A percentile compares a stretch with the other conserved stretches of the same genome.
These are phyloP conservation scores for Clausena lansium DNA, from an alignment of 345 rosid genomes.

Conservation along the genomic window DNA sequence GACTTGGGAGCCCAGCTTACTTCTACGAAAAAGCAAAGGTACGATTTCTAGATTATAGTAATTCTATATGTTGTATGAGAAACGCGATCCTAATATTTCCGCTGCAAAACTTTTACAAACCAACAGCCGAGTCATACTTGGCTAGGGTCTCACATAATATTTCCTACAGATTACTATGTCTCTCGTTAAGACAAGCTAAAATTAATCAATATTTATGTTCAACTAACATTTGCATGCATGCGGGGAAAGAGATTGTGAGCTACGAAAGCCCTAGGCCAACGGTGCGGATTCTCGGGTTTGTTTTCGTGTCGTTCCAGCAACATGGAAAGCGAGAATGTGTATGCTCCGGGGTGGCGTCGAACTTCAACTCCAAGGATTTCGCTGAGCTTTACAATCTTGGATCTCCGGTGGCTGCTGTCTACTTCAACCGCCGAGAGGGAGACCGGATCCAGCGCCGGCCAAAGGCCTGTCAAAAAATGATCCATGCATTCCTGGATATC, in stretches of 20 bases:
- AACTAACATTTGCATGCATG: neutral
- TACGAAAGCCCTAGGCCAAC: constrained; percentile 81
- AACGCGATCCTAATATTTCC: no score
- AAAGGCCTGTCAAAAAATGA: constrained; percentile 33
- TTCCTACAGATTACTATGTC: no score
- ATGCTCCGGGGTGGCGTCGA: constrained; percentile 89
- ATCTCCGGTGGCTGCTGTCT: constrained; percentile 70
- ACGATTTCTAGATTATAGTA: no score
- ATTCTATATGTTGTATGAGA: no score
- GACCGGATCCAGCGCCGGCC: constrained; percentile 50
- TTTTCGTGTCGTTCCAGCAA: constrained; percentile 67
- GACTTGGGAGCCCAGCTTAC: no score
- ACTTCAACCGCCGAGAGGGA: constrained; percentile 86
- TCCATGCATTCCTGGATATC: neutral
- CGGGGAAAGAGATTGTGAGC: constrained; percentile 71
- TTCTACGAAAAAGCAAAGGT: no score
- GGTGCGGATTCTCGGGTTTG: constrained; percentile 70
- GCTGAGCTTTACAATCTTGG: constrained; percentile 90
- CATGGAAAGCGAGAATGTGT: constrained; percentile 80
- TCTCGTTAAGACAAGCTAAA: no score
- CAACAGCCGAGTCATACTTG: no score
- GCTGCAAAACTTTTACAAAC: no score
- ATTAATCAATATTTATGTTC: no score
- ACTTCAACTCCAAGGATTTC: constrained; percentile 74
- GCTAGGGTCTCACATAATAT: no score